Conservation (phyloP, 257 asterid species). For the Plantago major region DNA sequence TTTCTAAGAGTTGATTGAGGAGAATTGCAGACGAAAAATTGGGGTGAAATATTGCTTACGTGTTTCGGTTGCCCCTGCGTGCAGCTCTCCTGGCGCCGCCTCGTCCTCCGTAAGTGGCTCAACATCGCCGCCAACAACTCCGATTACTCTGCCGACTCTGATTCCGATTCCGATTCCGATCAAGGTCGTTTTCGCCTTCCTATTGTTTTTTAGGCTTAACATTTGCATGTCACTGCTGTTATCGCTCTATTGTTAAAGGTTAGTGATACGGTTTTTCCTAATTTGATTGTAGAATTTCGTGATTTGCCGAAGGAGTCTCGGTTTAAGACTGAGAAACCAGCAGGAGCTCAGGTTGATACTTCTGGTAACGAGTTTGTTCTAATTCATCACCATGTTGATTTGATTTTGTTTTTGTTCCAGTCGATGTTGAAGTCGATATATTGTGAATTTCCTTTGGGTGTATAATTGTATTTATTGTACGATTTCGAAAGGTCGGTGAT, state of each 20-base stretch:
- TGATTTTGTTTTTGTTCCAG: background rate
- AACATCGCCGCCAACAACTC: conserved; percentile 41
- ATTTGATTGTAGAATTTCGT: conserved; percentile 31
- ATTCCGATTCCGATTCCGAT: conserved; percentile 48
- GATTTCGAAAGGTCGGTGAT: no score
- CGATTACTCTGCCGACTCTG: conserved; percentile 77
- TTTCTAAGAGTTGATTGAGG: conserved; percentile 22
- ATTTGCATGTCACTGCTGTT: background rate
- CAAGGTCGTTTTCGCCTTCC: conserved; percentile 29
- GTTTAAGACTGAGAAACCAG: conserved; percentile 45
- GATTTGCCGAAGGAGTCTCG: conserved; percentile 46
- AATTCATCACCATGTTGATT: background rate
- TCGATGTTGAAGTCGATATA: background rate
- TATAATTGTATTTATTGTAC: no score
- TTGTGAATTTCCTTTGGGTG: no score
- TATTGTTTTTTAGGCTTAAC: no score
- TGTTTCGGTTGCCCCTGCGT: conserved; percentile 78
- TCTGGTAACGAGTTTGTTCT: conserved; percentile 39
- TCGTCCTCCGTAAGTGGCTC: conserved; percentile 80
- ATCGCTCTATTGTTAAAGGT: background rate
- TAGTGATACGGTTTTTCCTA: no score
- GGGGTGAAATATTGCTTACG: conserved; percentile 62
- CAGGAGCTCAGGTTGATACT: conserved; percentile 35
- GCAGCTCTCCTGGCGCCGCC: conserved; percentile 80
- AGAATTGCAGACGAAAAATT: conserved; percentile 57